These are phyloP conservation scores for Bothriochloa decipiens DNA, from an alignment of 176 grass and related monocot genomes.

Conservation along the genomic window DNA sequence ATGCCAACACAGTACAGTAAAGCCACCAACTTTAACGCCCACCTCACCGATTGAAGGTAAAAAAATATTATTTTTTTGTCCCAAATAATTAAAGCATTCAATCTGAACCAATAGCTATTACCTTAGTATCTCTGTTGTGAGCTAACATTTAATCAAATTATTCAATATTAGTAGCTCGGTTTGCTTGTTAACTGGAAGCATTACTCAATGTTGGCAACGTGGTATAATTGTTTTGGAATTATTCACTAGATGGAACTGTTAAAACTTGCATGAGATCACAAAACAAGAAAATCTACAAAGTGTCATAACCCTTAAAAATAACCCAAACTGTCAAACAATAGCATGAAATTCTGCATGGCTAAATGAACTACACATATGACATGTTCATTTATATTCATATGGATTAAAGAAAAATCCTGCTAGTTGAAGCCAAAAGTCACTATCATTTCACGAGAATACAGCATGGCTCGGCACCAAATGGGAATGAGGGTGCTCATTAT, in stretches of 20 bases:
- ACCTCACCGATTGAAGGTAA: not conserved
- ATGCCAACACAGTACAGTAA: not conserved
- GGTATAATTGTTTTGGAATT: not conserved
- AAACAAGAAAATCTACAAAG: not conserved
- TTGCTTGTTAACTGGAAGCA: not conserved
- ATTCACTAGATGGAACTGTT: not conserved
- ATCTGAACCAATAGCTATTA: constrained; percentile 1
- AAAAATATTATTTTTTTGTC: not conserved
- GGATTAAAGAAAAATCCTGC: not conserved
- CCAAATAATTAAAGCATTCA: not conserved
- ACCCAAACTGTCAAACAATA: not conserved
- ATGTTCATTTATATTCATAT: constrained; percentile 2
- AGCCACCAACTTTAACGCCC: constrained; percentile 16
- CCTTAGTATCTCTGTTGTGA: not conserved
- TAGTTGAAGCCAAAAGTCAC: constrained; percentile 24
- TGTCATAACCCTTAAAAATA: constrained; percentile 5
- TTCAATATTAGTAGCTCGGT: not conserved
- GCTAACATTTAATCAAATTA: not conserved
- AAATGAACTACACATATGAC: constrained; percentile 4
- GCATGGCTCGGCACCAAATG: not conserved
- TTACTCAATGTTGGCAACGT: not conserved
- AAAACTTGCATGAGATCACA: not conserved
- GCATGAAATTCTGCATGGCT: not conserved
- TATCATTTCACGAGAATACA: not conserved
- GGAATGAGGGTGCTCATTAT: not conserved